A percentile compares a stretch with the other conserved stretches of the same genome.
Conservation (phyloP, 192 early-diverging fungal species). For the Backusella sp. region DNA sequence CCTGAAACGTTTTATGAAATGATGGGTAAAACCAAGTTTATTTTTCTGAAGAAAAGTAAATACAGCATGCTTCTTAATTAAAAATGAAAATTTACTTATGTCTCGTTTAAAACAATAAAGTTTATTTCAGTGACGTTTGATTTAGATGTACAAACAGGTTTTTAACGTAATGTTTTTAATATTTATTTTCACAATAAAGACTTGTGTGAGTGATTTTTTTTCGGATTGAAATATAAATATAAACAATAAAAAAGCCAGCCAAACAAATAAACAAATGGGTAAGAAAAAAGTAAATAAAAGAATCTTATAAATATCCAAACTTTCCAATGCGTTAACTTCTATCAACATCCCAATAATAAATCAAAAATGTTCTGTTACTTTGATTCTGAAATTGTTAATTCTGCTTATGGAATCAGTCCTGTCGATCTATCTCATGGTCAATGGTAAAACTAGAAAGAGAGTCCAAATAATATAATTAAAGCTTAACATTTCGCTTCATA, state of each 20-base stretch:
- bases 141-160: not conserved
- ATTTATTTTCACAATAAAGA: not conserved
- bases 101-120: not conserved
- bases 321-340: not conserved
- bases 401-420: not conserved
- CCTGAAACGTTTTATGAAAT: not conserved
- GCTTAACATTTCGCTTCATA: not conserved
- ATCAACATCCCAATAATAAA: not conserved
- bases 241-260: not conserved
- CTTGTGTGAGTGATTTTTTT: not conserved
- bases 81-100: not conserved
- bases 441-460: not conserved
- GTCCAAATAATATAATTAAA: not conserved
- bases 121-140: not conserved
- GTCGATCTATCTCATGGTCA: constrained; percentile 2
- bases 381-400: not conserved
- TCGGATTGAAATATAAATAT: not conserved
- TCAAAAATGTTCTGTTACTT: not conserved
- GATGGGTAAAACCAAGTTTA: not conserved
- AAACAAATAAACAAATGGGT: not conserved
- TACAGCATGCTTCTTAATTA: not conserved
- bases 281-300: not conserved
- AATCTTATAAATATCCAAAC: not conserved
- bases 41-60: not conserved
- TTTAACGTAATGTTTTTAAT: not conserved